phyloP scores from a whole-genome alignment of 192 early-diverging fungal species.

The Podila horticola region DNA sequence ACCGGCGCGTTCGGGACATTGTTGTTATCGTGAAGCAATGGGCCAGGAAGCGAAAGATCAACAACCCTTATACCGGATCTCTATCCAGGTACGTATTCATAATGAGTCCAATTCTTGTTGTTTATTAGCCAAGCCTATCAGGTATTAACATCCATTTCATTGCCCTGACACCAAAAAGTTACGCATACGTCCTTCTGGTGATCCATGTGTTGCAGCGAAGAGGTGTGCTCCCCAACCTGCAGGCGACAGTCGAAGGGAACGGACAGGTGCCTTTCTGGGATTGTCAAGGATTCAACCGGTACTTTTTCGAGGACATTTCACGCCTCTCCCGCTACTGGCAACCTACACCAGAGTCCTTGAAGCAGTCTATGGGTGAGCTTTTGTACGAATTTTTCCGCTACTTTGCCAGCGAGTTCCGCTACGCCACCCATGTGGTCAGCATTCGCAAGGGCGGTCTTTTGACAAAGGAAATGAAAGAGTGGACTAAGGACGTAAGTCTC shows the following conservation, averaged over 20 bases:
- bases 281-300: constrained; percentile 49
- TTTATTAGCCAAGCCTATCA: too few relatives aligned
- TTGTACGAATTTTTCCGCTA: constrained; percentile 48
- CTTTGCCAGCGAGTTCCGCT: constrained; percentile 46
- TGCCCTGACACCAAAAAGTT: constrained; percentile 12
- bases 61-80: constrained; percentile 47
- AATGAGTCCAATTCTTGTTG: too few relatives aligned
- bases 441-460: constrained; percentile 37
- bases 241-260: constrained; percentile 36
- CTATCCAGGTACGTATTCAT: constrained; percentile 29
- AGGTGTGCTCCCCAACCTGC: constrained; percentile 52
- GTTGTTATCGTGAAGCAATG: constrained; percentile 51
- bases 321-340: constrained; percentile 31
- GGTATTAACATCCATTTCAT: background rate
- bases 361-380: constrained; percentile 31
- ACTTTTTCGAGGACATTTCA: constrained; percentile 46
- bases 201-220: constrained; percentile 40
- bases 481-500: constrained; percentile 41
- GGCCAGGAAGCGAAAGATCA: constrained; percentile 52
- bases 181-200: constrained; percentile 49
- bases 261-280: constrained; percentile 37
- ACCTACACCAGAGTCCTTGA: constrained; percentile 31
- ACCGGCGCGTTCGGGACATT: constrained; percentile 46
- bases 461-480: constrained; percentile 44
- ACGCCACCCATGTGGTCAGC: constrained; percentile 34